phyloP scores from a whole-genome alignment of 1,139 yeast genomes.

The Geotrichum restrictum region DNA sequence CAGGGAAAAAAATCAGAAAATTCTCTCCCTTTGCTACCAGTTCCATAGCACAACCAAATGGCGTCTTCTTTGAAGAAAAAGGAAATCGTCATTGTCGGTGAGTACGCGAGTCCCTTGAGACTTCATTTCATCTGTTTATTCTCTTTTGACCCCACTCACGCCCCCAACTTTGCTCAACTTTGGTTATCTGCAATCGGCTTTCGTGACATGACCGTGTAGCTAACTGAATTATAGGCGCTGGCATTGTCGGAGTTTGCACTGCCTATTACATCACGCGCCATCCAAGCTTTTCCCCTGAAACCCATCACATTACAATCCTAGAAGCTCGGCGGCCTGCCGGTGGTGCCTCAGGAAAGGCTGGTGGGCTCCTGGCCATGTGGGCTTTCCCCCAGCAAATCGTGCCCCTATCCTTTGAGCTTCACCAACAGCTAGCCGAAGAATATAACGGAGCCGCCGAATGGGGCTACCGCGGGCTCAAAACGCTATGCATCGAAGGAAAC shows the following conservation, averaged over 20 bases:
- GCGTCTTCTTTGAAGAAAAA: slow-evolving; percentile 25
- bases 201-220: background rate
- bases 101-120: no score
- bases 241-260: slow-evolving; percentile 92
- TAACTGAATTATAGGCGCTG: slow-evolving; percentile 57
- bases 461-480: slow-evolving; percentile 88
- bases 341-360: slow-evolving; percentile 97
- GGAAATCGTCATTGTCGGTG: slow-evolving; percentile 41
- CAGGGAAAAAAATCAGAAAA: no score
- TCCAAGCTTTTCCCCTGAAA: slow-evolving; percentile 67
- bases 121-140: background rate
- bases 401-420: slow-evolving; percentile 79
- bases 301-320: slow-evolving; percentile 77
- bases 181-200: no score
- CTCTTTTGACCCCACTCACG: background rate
- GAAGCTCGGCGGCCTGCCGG: slow-evolving; percentile 94
- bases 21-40: no score
- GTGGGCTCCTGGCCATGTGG: slow-evolving; percentile 90
- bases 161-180: background rate
- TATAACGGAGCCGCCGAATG: slow-evolving; percentile 79
- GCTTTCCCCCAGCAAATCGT: slow-evolving; percentile 96
- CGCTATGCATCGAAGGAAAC: slow-evolving; percentile 85
- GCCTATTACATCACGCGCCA: slow-evolving; percentile 86
- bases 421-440: slow-evolving; percentile 73
- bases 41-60: background rate